Evolutionary conservation across 352 stramenopile genomes (phyloP).

Genomic region (Phytophthora fragariaefolia): DNA sequence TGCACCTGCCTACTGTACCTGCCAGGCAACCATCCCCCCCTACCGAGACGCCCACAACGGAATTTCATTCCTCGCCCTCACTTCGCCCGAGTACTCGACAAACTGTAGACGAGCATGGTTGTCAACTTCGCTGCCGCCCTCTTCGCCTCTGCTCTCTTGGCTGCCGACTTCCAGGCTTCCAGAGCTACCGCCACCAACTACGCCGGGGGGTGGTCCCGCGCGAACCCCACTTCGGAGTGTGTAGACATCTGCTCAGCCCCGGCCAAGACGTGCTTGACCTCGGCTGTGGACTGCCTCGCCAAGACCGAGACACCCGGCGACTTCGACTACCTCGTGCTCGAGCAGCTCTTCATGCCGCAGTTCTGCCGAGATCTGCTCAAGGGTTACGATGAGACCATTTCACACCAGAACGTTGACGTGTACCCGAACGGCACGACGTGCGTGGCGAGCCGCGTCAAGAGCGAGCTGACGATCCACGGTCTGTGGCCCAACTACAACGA

Average conservation of each 20-base stretch:
- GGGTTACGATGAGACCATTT: constrained; percentile 67
- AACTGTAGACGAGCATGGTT: constrained; percentile 18
- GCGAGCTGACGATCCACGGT: constrained; percentile 70
- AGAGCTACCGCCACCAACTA: constrained; percentile 50
- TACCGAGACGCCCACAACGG: constrained; percentile 17
- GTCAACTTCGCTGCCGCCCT: constrained; percentile 16
- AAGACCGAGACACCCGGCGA: constrained; percentile 67
- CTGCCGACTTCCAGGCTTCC: constrained; percentile 28
- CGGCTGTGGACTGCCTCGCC: constrained; percentile 51
- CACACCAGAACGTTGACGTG: constrained; percentile 73
- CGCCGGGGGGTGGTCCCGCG: constrained; percentile 51
- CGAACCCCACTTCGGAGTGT: constrained; percentile 52
- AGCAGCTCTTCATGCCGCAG: constrained; percentile 83
- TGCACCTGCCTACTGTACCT: background rate
- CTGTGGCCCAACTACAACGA: constrained; percentile 79
- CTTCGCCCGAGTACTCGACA: constrained; percentile 19
- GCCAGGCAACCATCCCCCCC: background rate
- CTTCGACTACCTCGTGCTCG: constrained; percentile 80
- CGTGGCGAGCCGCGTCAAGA: constrained; percentile 30
- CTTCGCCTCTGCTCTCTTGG: constrained; percentile 26
- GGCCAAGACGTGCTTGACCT: constrained; percentile 63
- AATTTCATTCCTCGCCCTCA: constrained; percentile 26
- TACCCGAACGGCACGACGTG: constrained; percentile 64
- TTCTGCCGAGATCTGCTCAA: constrained; percentile 80
- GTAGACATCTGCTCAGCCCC: constrained; percentile 80